Evolutionary conservation across 2,329 filamentous ascomycete genomes (phyloP), one percentile per base, ranked within the genome.

Genomic region (Dothideomycetes sp.): DNA sequence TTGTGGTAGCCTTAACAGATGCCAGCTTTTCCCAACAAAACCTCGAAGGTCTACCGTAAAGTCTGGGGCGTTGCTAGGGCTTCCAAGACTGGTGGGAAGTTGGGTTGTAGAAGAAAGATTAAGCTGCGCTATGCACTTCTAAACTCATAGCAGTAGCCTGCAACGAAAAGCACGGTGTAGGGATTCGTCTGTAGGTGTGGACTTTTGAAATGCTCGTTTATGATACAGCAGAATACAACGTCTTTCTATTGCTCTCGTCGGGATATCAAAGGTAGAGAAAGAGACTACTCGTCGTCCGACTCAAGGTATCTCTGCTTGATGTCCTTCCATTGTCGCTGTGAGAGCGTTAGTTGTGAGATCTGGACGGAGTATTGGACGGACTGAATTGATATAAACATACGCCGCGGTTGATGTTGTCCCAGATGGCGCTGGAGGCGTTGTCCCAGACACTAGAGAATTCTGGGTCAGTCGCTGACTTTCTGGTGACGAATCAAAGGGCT

Each of bases 241-340:
- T 12, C 17, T 9, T 15, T 43, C 37, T 39, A 39, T 27, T 32
- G 31, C 9, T 31, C 14, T 5, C 5, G n/a, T 33, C 7, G 31
- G n/a, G n/a, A n/a, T 14, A 33, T 33, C 16, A 33, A 33, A 8
- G 11, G 29, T 12, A 8, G 12, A 33, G 14, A 19, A 15, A 32
- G 16, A 29, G 24, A 43, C 42, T 47, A 43, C 31, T 47, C 75
- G 44, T 72, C 72, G 66, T 84, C 59, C n/a, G 32, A 45, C 51
- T 42, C 45, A 56, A 94, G 64, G 66, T 94, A 98, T 66, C 75
- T 81, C 64, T 80, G 70, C 70, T 93, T 89, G 72, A 98, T 95
- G 64, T 98, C 91, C 77, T 95, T 95, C 91, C 91, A 96, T 93
- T 95, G 89, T 59, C 89, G 86, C 89, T 96, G 59, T 43, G 15